Evolutionary conservation across 2,329 filamentous ascomycete genomes (phyloP).

Genomic region (Ascosphaera apis): DNA sequence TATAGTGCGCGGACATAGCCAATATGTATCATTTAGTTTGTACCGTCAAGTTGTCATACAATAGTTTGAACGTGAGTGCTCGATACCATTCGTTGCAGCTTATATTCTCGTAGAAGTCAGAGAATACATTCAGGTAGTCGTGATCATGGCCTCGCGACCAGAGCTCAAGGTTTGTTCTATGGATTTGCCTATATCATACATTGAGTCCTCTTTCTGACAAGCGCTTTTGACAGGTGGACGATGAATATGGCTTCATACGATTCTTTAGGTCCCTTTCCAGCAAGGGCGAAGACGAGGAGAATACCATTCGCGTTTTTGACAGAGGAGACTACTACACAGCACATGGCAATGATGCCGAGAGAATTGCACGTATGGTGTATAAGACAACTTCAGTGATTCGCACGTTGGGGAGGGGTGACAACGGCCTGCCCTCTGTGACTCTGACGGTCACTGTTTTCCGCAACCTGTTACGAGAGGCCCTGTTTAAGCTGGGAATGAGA

Average conservation of each 20-base stretch:
- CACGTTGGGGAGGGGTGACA: slow-evolving; percentile 63
- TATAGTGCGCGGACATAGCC: too few relatives aligned
- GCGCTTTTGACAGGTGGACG: slow-evolving; percentile 47
- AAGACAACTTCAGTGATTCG: slow-evolving; percentile 91
- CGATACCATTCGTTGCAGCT: not conserved
- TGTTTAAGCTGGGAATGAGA: slow-evolving; percentile 75
- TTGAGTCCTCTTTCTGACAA: not conserved
- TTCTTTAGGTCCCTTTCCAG: slow-evolving; percentile 65
- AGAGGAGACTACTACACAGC: slow-evolving; percentile 83
- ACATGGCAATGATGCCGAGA: slow-evolving; percentile 23
- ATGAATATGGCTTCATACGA: slow-evolving; percentile 89
- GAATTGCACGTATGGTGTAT: slow-evolving; percentile 48
- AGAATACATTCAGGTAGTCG: not conserved
- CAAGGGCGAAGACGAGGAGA: slow-evolving; percentile 28
- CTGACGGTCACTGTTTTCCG: slow-evolving; percentile 89
- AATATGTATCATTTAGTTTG: too few relatives aligned
- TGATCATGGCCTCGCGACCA: not conserved
- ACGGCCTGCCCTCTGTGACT: slow-evolving; percentile 74
- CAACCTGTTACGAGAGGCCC: slow-evolving; percentile 80
- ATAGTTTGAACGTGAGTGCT: too few relatives aligned
- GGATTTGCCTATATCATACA: slow-evolving; percentile 1
- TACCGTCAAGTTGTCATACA: too few relatives aligned
- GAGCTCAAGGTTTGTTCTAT: slow-evolving; percentile 2
- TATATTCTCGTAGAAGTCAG: not conserved
- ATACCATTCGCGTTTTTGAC: slow-evolving; percentile 73